phyloP scores from a whole-genome alignment of 306 rosid species.

The Pueraria montana region DNA sequence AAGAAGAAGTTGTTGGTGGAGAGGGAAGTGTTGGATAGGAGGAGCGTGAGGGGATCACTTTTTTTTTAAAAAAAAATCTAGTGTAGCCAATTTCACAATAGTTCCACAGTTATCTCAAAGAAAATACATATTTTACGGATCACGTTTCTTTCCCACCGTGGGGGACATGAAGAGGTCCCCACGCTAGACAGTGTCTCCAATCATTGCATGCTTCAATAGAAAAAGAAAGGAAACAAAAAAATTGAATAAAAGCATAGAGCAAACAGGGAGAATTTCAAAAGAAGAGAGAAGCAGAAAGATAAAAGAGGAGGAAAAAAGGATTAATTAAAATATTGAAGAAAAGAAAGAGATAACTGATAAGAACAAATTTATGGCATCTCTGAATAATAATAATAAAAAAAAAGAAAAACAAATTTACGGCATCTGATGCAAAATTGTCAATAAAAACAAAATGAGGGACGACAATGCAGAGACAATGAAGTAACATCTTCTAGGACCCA shows the following conservation, averaged over 20 bases:
- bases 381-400: too few relatives aligned
- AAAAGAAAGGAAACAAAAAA: neutral
- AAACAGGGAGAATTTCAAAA: neutral
- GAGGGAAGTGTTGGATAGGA: too few relatives aligned
- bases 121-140: too few relatives aligned
- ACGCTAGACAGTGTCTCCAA: too few relatives aligned
- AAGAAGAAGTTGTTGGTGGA: too few relatives aligned
- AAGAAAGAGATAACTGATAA: neutral
- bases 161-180: too few relatives aligned
- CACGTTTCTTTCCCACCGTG: too few relatives aligned
- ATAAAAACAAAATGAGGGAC: neutral
- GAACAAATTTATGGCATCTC: neutral
- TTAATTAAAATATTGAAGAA: neutral
- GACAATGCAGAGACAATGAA: neutral
- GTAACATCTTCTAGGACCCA: neutral
- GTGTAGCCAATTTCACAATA: too few relatives aligned
- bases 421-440: neutral
- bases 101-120: too few relatives aligned
- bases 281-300: neutral
- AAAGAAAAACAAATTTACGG: neutral
- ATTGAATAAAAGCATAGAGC: neutral
- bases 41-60: too few relatives aligned
- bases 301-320: neutral
- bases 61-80: too few relatives aligned
- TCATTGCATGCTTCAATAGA: neutral